A percentile compares a stretch with the other conserved stretches of the same genome.
phyloP scores from a whole-genome alignment of 169 alveolate genomes.

The Hepatocystis sp. region DNA sequence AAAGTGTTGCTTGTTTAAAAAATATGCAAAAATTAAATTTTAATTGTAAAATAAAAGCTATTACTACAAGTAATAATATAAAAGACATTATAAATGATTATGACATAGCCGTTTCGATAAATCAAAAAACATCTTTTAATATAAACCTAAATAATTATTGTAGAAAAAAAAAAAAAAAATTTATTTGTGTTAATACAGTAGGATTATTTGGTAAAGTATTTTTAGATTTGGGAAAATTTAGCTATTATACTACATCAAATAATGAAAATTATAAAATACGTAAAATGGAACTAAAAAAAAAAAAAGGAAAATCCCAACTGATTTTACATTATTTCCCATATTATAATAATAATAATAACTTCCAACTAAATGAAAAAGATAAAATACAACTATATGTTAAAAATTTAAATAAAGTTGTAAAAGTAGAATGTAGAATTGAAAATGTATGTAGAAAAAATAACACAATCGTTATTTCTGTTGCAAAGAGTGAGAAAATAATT shows the following conservation, averaged over 20 bases:
- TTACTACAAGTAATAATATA: conserved; percentile 24
- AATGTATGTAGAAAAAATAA: conserved; percentile 13
- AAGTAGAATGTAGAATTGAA: conserved; percentile 7
- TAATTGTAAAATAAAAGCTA: conserved; percentile 61
- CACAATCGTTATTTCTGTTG: conserved; percentile 14
- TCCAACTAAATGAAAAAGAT: conserved; percentile 42
- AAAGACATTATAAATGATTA: conserved; percentile 8
- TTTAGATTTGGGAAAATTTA: conserved; percentile 55
- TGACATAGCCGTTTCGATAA: conserved; percentile 41
- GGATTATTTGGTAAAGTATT: conserved; percentile 68
- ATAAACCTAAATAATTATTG: conserved; percentile 39
- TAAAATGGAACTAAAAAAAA: conserved; percentile 23
- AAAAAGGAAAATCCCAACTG: no score
- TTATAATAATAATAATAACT: conserved; percentile 6
- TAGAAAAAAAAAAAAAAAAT: conserved; percentile 30
- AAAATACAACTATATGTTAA: background rate
- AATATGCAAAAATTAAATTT: conserved; percentile 25
- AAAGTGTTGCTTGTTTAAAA: conserved; percentile 39
- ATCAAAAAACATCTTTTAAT: conserved; percentile 23
- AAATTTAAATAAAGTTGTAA: background rate
- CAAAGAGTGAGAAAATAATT: background rate
- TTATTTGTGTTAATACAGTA: conserved; percentile 59
- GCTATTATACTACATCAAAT: conserved; percentile 1
- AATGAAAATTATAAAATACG: conserved; percentile 23
- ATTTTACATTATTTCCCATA: conserved; percentile 19